A percentile compares a stretch with the other conserved stretches of the same genome.
phyloP scores from a whole-genome alignment of 164 flowering plant species.

The Saururus chinensis region DNA sequence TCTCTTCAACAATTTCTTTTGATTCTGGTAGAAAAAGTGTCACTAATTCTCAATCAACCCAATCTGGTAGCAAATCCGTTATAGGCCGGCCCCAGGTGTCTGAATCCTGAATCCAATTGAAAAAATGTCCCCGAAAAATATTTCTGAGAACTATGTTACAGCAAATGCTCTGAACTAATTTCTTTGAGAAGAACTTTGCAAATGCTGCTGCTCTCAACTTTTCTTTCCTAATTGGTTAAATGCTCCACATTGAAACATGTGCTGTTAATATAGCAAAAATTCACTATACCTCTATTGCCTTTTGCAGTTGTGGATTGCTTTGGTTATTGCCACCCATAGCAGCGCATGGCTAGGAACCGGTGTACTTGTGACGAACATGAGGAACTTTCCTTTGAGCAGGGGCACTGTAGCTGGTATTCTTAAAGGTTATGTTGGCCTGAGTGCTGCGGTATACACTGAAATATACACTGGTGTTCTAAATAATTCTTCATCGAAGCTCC shows the following conservation, averaged over 20 bases:
- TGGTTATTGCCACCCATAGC: slow-evolving; percentile 63
- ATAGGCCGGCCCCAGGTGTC: no score
- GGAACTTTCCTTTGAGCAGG: slow-evolving; percentile 73
- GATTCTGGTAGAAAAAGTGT: no score
- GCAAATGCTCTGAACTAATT: no score
- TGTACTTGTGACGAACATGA: slow-evolving; percentile 83
- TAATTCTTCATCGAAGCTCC: slow-evolving; percentile 48
- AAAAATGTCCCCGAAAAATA: no score
- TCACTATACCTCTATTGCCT: neutral
- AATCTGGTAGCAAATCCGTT: no score
- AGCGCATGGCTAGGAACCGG: slow-evolving; percentile 76
- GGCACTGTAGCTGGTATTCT: slow-evolving; percentile 87
- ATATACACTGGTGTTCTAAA: slow-evolving; percentile 44
- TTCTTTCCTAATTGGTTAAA: neutral
- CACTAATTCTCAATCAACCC: no score
- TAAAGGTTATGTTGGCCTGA: slow-evolving; percentile 76
- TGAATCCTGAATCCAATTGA: no score
- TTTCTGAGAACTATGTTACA: no score
- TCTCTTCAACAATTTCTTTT: no score
- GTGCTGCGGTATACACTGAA: slow-evolving; percentile 82
- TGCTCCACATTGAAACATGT: neutral
- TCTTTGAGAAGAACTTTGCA: no score
- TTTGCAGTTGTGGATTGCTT: slow-evolving; percentile 72
- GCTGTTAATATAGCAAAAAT: neutral
- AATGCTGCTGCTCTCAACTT: neutral